Percentiles rank a stretch among this genome's conserved stretches.
Evolutionary conservation across 805 yeast species (phyloP).

Genomic region (Wickerhamiella sorbophila): DNA sequence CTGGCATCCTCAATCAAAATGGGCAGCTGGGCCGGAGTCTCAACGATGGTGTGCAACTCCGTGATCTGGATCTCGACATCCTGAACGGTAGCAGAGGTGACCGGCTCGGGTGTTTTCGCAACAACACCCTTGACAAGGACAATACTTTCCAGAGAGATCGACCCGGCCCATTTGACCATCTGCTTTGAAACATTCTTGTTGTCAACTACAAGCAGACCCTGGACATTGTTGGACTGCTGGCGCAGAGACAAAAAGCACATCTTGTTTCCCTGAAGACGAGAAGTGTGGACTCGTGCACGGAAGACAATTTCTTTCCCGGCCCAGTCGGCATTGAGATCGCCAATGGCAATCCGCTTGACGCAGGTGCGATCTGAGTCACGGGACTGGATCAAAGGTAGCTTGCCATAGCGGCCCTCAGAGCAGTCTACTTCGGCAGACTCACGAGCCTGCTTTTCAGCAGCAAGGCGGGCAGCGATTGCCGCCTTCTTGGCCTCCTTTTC

Average conservation of each 20-base stretch:
- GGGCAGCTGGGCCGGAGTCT: conserved; percentile 86
- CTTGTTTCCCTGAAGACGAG: conserved; percentile 93
- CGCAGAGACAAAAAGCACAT: conserved; percentile 82
- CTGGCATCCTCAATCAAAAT: conserved; percentile 92
- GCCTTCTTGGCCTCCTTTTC: conserved; percentile 90
- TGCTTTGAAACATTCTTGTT: conserved; percentile 69
- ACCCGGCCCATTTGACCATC: conserved; percentile 92
- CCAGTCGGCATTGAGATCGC: conserved; percentile 35
- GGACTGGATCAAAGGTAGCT: conserved; percentile 75
- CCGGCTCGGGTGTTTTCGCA: conserved; percentile 67
- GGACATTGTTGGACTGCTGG: conserved; percentile 73
- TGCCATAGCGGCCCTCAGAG: conserved; percentile 81
- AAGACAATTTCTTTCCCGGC: conserved; percentile 70
- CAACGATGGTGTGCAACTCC: conserved; percentile 63
- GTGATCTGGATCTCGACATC: conserved; percentile 71
- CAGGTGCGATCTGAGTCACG: conserved; percentile 41
- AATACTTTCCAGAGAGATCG: conserved; percentile 75
- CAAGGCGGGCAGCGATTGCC: conserved; percentile 78
- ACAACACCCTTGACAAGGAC: conserved; percentile 82
- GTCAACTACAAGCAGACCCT: conserved; percentile 69
- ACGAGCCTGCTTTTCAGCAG: conserved; percentile 72
- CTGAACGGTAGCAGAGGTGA: conserved; percentile 84
- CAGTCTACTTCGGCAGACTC: conserved; percentile 67
- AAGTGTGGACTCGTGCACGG: conserved; percentile 87
- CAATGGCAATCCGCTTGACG: conserved; percentile 40